phyloP scores from a whole-genome alignment of 345 rosid species.

The Salix caprea region DNA sequence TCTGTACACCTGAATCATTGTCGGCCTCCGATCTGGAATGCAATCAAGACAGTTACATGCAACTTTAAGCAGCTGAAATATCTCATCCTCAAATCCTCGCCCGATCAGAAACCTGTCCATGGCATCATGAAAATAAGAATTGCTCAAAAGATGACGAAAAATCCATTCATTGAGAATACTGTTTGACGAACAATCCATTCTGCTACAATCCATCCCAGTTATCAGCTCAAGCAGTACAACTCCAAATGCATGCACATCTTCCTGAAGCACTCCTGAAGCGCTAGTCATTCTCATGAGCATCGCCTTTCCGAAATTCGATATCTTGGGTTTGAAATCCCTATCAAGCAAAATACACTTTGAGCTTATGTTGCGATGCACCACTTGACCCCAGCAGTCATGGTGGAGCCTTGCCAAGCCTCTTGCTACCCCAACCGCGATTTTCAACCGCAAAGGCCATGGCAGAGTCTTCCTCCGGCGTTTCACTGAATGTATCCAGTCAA shows the following conservation, averaged over 20 bases:
- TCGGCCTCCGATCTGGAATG: too few species aligned
- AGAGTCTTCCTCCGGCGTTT: neutral
- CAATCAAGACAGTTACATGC: too few species aligned
- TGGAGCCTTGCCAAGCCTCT: constrained; percentile 33
- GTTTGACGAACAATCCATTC: constrained; percentile 4
- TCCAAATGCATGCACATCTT: constrained; percentile 25
- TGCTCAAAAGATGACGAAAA: neutral
- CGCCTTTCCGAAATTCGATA: constrained; percentile 18
- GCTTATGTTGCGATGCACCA: constrained; percentile 19
- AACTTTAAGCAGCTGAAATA: too few species aligned
- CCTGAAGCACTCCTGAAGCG: constrained; percentile 1
- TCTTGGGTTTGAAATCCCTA: constrained; percentile 10
- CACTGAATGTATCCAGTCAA: constrained; percentile 9
- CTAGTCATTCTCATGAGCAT: neutral
- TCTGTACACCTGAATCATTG: too few species aligned
- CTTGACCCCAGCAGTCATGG: neutral
- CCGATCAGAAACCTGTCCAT: too few species aligned
- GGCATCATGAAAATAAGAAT: neutral
- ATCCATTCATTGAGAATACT: neutral
- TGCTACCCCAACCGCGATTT: constrained; percentile 21
- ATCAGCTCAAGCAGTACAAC: constrained; percentile 19
- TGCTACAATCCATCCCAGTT: constrained; percentile 21
- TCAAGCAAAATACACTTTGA: constrained; percentile 18
- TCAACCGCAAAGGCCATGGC: constrained; percentile 25
- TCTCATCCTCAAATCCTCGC: too few species aligned